Evolutionary conservation across 495 filamentous ascomycete genomes (phyloP), one percentile per base, ranked within the genome.

Genomic region (Neurospora pannonica): DNA sequence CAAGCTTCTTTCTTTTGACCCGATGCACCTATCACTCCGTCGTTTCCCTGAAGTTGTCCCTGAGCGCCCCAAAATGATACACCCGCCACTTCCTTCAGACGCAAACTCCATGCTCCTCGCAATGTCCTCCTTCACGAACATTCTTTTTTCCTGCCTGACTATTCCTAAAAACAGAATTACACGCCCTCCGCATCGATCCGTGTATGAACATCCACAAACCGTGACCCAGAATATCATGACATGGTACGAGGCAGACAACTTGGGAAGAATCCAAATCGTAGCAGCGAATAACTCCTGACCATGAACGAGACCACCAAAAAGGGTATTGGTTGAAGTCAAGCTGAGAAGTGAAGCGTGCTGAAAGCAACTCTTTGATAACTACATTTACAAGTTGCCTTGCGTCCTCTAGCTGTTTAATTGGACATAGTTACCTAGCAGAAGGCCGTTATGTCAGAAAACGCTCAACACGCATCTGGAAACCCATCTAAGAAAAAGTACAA

Each of bases 381-480:
- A 67, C 54, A 67, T 67, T 19, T 19, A 31, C 54, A 67, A 34
- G 24, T 67, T 67, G 54, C 28, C 28, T 9, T 31, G 31, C 7
- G 17, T 67, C 28, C 54, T 67, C 71, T 76, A 82, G 72, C 76
- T 71, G 74, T 79, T 83, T 70, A 83, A 37, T 71, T 78, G 76
- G 38, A 87, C 85, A 73, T 87, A 87, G 72, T 87, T 87, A 11
- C 83, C 85, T 86, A 38, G 24, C 37, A 72, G 2, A 42, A 67
- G 15, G 7, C 54, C 24, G 2, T 67, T 0, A 67, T 19, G 54
- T 67, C 15, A 67, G 54, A 67, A 67, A 0, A 19, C 5, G 28
- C 17, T 37, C 31, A 11, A 70, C 80, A 74, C 81, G 77, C 60
- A 76, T 54, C 19, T 38, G 1, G 7, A 8, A 43, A 70, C 4